Evolutionary conservation across 2,329 filamentous ascomycete species (phyloP).

Genomic region (Nemania sp.): DNA sequence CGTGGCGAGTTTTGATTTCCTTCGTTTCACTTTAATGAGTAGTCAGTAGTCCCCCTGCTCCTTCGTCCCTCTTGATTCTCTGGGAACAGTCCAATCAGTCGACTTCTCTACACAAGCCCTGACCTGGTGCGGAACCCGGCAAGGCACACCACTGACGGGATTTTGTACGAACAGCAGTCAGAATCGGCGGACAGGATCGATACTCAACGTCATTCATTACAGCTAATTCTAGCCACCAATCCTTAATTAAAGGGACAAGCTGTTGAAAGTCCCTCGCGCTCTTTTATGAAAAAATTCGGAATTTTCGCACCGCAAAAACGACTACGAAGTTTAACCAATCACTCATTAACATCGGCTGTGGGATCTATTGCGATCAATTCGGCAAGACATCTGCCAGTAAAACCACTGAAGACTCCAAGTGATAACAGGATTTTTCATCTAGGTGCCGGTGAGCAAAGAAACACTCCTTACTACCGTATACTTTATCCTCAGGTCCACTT

Average conservation of each 20-base stretch:
- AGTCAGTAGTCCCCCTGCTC: too few species aligned
- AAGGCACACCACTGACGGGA: slow-evolving; percentile 34
- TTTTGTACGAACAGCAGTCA: slow-evolving; percentile 20
- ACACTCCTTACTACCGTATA: neutral
- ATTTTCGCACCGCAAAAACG: neutral
- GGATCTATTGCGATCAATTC: slow-evolving; percentile 4
- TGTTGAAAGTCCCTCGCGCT: slow-evolving; percentile 10
- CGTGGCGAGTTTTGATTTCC: neutral
- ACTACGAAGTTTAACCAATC: slow-evolving; percentile 2
- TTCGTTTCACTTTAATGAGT: neutral
- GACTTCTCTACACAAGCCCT: slow-evolving; percentile 30
- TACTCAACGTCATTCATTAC: slow-evolving; percentile 33
- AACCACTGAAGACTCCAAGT: neutral
- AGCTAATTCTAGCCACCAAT: slow-evolving; percentile 17
- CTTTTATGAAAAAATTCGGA: neutral
- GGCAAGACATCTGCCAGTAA: neutral
- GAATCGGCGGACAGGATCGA: slow-evolving; percentile 29
- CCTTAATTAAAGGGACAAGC: slow-evolving; percentile 23
- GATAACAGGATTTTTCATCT: neutral
- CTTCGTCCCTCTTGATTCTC: slow-evolving; percentile 29
- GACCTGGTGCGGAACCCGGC: slow-evolving; percentile 36
- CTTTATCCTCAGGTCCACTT: neutral
- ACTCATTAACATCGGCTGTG: slow-evolving; percentile 1
- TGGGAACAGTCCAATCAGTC: slow-evolving; percentile 29
- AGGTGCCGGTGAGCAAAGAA: slow-evolving; percentile 7